phyloP scores from a whole-genome alignment of 805 yeast species.

The Osmozyma mogii region DNA sequence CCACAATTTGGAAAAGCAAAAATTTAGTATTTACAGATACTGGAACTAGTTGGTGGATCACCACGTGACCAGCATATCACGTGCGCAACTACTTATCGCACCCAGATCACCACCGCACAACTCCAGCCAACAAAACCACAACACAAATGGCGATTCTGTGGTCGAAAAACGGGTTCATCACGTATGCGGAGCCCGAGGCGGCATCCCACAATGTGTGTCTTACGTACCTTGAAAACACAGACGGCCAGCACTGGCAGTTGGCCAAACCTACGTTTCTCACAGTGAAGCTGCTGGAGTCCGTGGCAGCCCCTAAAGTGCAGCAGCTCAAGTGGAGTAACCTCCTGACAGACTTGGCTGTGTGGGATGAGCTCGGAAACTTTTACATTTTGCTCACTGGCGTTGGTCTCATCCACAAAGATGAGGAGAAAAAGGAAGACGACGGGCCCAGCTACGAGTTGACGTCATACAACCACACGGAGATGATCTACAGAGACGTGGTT shows the following conservation, averaged over 20 bases:
- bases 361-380: slow-evolving; percentile 63
- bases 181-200: slow-evolving; percentile 44
- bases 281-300: slow-evolving; percentile 20
- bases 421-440: slow-evolving; percentile 12
- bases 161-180: slow-evolving; percentile 82
- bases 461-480: slow-evolving; percentile 38
- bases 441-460: slow-evolving; percentile 36
- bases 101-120: too few species aligned
- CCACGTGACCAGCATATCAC: too few species aligned
- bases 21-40: too few species aligned
- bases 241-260: slow-evolving; percentile 75
- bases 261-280: slow-evolving; percentile 43
- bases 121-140: too few species aligned
- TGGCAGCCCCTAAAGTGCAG: slow-evolving; percentile 25
- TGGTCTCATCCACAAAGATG: slow-evolving; percentile 25
- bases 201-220: slow-evolving; percentile 38
- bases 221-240: slow-evolving; percentile 63
- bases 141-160: slow-evolving; percentile 56
- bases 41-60: too few species aligned
- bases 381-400: slow-evolving; percentile 36
- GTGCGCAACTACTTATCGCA: too few species aligned
- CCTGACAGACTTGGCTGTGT: slow-evolving; percentile 74
- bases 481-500: slow-evolving; percentile 37
- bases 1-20: too few species aligned
- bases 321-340: slow-evolving; percentile 66